phyloP scores from a whole-genome alignment of 805 yeast species.

The Lipomyces oligophaga region DNA sequence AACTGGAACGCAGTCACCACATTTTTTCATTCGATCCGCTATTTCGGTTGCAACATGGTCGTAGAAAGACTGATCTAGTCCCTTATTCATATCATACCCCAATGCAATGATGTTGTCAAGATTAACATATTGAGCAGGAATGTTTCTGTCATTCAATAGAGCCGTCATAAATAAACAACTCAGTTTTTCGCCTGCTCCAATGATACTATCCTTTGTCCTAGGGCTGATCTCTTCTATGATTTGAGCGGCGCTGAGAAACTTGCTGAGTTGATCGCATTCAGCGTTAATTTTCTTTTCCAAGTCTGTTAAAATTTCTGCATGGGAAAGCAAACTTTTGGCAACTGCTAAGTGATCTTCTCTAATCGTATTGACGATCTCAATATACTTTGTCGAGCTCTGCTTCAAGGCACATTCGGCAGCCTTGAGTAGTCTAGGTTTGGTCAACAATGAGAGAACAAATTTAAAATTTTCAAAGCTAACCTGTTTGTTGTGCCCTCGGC shows the following conservation, averaged over 20 bases:
- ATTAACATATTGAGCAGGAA: conserved; percentile 73
- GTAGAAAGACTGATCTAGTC: conserved; percentile 65
- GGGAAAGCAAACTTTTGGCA: conserved; percentile 54
- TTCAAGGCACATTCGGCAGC: conserved; percentile 67
- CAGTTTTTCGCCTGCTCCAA: conserved; percentile 91
- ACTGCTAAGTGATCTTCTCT: conserved; percentile 74
- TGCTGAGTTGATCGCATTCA: conserved; percentile 66
- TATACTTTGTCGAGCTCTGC: conserved; percentile 49
- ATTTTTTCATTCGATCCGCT: conserved; percentile 44
- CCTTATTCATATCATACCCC: conserved; percentile 51
- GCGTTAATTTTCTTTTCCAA: conserved; percentile 56
- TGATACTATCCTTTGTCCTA: conserved; percentile 80
- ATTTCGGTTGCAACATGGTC: conserved; percentile 48
- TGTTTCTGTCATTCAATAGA: conserved; percentile 76
- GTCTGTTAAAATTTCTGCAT: conserved; percentile 45
- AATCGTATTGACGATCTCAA: conserved; percentile 58
- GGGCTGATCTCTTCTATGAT: conserved; percentile 88
- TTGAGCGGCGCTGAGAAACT: conserved; percentile 78
- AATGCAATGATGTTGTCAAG: conserved; percentile 67
- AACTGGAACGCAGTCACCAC: conserved; percentile 58
- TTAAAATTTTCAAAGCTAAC: conserved; percentile 4
- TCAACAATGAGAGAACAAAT: not conserved
- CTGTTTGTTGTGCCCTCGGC: conserved; percentile 90
- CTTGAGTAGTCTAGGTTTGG: conserved; percentile 50
- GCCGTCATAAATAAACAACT: conserved; percentile 87